A percentile compares a stretch with the other conserved stretches of the same genome.
Evolutionary conservation across 2,329 filamentous ascomycete genomes (phyloP).

Genomic region (Fusarium goolgardi): DNA sequence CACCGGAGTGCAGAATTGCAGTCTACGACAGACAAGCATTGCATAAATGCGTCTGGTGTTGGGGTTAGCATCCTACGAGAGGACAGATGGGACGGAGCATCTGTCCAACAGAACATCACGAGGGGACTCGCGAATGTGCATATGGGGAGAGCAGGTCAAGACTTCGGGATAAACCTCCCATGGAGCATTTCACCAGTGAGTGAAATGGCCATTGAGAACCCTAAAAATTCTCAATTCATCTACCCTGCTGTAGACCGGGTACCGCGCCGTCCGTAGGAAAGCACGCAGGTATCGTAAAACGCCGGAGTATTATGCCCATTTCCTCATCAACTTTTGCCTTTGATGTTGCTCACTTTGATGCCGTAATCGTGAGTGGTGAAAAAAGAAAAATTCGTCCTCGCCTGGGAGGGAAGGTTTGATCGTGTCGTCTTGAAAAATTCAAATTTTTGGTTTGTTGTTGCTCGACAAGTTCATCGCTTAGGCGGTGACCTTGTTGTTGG

Average conservation of each 20-base stretch:
- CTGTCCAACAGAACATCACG: conserved; percentile 32
- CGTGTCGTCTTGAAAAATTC: conserved; percentile 31
- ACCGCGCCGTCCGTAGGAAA: conserved; percentile 46
- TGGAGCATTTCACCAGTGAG: conserved; percentile 75
- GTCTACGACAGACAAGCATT: conserved; percentile 31
- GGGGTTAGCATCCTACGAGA: conserved; percentile 37
- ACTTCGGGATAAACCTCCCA: conserved; percentile 81
- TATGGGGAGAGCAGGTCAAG: conserved; percentile 45
- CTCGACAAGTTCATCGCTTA: conserved; percentile 52
- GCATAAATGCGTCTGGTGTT: conserved; percentile 11
- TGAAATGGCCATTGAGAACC: conserved; percentile 80
- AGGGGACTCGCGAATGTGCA: conserved; percentile 33
- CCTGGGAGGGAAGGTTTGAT: conserved; percentile 38
- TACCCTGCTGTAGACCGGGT: conserved; percentile 53
- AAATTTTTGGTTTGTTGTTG: conserved; percentile 34
- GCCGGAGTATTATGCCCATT: conserved; percentile 56
- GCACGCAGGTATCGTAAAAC: conserved; percentile 51
- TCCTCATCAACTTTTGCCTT: conserved; percentile 47
- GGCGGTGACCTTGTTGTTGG: conserved; percentile 75
- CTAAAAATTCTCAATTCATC: conserved; percentile 58
- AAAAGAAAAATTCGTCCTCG: conserved; percentile 42
- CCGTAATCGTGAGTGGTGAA: conserved; percentile 30
- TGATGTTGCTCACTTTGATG: conserved; percentile 35
- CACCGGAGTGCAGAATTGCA: conserved; percentile 30
- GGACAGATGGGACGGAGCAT: conserved; percentile 11